phyloP scores from a whole-genome alignment of 371 early-diverging fungal species.

The Capillidium rhysosporum region DNA sequence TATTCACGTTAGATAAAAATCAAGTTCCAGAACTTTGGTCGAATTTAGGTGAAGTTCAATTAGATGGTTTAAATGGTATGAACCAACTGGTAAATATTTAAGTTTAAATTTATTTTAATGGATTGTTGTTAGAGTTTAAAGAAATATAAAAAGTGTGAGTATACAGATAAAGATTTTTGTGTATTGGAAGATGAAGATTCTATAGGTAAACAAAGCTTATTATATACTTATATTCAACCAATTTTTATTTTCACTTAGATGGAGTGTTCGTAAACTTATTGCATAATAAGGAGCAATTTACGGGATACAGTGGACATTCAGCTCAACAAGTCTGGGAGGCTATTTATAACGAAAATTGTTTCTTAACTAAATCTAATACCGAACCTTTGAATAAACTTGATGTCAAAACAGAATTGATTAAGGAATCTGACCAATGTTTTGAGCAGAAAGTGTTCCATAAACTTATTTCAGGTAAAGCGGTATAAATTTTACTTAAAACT shows the following conservation, averaged over 20 bases:
- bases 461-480: slow-evolving; percentile 56
- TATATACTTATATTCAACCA: background rate
- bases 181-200: slow-evolving; percentile 62
- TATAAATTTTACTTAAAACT: background rate
- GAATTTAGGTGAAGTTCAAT: background rate
- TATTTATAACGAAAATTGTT: slow-evolving; percentile 92
- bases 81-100: background rate
- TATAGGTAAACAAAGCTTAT: slow-evolving; percentile 17
- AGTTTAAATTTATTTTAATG: background rate
- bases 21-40: slow-evolving; percentile 15
- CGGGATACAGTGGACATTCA: slow-evolving; percentile 82
- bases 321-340: slow-evolving; percentile 81
- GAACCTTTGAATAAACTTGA: background rate
- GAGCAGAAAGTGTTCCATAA: slow-evolving; percentile 89
- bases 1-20: slow-evolving; percentile 55
- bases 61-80: background rate
- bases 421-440: slow-evolving; percentile 30
- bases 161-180: slow-evolving; percentile 69
- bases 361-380: slow-evolving; percentile 26
- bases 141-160: slow-evolving; percentile 27
- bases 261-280: slow-evolving; percentile 74
- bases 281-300: slow-evolving; percentile 89
- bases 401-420: background rate
- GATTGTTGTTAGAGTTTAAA: background rate
- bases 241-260: slow-evolving; percentile 17